Conservation (phyloP, 495 filamentous ascomycete species). For the Penicillium psychrofluorescens region DNA sequence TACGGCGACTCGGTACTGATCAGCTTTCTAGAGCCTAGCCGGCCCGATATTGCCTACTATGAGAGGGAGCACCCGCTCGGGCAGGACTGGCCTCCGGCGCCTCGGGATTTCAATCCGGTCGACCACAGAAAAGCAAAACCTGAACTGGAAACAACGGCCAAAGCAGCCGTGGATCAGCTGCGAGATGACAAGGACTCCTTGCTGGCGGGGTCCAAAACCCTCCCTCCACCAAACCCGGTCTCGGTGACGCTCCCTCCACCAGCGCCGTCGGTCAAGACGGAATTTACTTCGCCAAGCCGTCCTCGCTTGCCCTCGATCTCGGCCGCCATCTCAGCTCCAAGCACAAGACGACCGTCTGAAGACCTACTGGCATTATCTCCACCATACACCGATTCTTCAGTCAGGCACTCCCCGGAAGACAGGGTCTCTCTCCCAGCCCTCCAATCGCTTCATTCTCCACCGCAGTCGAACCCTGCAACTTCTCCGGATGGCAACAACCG, state of each 20-base stretch:
- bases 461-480: constrained; percentile 17
- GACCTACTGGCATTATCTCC: neutral
- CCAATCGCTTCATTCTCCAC: constrained; percentile 3
- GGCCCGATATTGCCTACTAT: constrained; percentile 35
- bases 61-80: constrained; percentile 12
- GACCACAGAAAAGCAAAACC: no score
- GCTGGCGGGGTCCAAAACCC: neutral
- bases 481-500: constrained; percentile 32
- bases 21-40: constrained; percentile 35
- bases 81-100: constrained; percentile 4
- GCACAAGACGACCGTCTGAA: neutral
- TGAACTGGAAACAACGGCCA: neutral
- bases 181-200: neutral
- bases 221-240: neutral
- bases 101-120: no score
- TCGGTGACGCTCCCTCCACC: neutral
- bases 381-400: neutral
- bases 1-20: constrained; percentile 43
- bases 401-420: constrained; percentile 3
- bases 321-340: neutral
- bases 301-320: constrained; percentile 7
- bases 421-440: constrained; percentile 9
- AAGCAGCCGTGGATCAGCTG: neutral
- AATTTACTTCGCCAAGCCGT: neutral
- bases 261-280: neutral